Percentiles rank a stretch among this genome's conserved stretches.
Conservation (phyloP, 2,329 filamentous ascomycete species). For the Phialophora macrospora region DNA sequence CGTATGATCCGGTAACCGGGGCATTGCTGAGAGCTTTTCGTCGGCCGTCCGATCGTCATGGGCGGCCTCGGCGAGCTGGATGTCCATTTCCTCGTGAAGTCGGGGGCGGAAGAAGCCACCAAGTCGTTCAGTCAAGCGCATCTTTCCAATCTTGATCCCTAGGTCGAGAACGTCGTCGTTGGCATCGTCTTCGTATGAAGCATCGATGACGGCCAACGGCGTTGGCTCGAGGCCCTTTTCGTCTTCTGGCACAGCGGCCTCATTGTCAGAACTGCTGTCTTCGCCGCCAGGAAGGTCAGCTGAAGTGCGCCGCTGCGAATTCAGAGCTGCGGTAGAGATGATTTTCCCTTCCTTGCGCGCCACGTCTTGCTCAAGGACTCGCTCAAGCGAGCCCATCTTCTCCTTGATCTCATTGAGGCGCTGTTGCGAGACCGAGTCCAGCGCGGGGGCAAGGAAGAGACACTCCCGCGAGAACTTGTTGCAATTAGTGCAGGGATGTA, state of each 20-base stretch:
- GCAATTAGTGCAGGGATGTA: conserved; percentile 70
- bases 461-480: conserved; percentile 60
- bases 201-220: conserved; percentile 66
- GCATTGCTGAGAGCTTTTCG: conserved; percentile 25
- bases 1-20: conserved; percentile 28
- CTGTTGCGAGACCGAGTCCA: conserved; percentile 72
- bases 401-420: conserved; percentile 79
- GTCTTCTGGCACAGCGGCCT: conserved; percentile 54
- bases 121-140: conserved; percentile 75
- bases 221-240: conserved; percentile 65
- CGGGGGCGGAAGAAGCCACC: conserved; percentile 73
- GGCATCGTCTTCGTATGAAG: conserved; percentile 68
- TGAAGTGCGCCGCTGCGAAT: conserved; percentile 54
- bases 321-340: conserved; percentile 8
- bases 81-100: conserved; percentile 64
- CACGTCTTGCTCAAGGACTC: conserved; percentile 70
- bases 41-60: conserved; percentile 26
- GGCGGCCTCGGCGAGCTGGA: conserved; percentile 28
- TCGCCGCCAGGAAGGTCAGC: conserved; percentile 44
- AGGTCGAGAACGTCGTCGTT: conserved; percentile 73
- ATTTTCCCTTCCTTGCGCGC: conserved; percentile 45
- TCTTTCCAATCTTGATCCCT: conserved; percentile 71
- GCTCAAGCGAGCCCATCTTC: conserved; percentile 73
- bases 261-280: conserved; percentile 61
- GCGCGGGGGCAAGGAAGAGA: conserved; percentile 67